These are phyloP conservation scores for Acorus calamus DNA, from an alignment of 106 monocot genomes.

Conservation along the genomic window DNA sequence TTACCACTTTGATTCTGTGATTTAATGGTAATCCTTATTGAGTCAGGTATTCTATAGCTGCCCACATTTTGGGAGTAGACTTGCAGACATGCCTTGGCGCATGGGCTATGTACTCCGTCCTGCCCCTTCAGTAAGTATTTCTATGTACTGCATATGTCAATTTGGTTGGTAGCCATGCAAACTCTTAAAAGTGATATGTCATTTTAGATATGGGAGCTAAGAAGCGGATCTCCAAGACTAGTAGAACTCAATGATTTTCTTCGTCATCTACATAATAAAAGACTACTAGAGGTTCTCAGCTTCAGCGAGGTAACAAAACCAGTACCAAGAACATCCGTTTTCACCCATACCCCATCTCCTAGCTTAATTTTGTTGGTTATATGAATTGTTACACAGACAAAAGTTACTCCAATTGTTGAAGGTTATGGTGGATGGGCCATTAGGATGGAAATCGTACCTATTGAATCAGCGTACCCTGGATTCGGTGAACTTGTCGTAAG, in stretches of 20 bases:
- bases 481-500: slow-evolving; percentile 98
- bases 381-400: slow-evolving; percentile 40
- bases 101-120: slow-evolving; percentile 98
- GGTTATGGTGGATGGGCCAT: slow-evolving; percentile 99
- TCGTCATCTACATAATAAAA: slow-evolving; percentile 61
- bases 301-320: slow-evolving; percentile 77
- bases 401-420: slow-evolving; percentile 99
- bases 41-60: slow-evolving; percentile 93
- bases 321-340: not conserved
- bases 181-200: not conserved
- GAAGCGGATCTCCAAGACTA: slow-evolving; percentile 91
- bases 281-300: slow-evolving; percentile 81
- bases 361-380: not conserved
- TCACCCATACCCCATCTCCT: not conserved
- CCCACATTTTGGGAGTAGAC: slow-evolving; percentile 99
- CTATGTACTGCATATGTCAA: too few species aligned
- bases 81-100: slow-evolving; percentile 98
- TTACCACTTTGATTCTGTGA: too few species aligned
- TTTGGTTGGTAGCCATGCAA: too few species aligned
- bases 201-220: slow-evolving; percentile 77
- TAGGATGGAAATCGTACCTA: slow-evolving; percentile 89
- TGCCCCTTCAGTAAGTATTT: slow-evolving; percentile 70
- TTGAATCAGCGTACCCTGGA: slow-evolving; percentile 99
- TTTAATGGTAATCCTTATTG: too few species aligned
- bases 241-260: slow-evolving; percentile 89